Percentiles rank a stretch among this genome's conserved stretches.
These are phyloP conservation scores for Kwoniella dejecticola DNA, from an alignment of 768 basidiomycete genomes.

Conservation along the genomic window DNA sequence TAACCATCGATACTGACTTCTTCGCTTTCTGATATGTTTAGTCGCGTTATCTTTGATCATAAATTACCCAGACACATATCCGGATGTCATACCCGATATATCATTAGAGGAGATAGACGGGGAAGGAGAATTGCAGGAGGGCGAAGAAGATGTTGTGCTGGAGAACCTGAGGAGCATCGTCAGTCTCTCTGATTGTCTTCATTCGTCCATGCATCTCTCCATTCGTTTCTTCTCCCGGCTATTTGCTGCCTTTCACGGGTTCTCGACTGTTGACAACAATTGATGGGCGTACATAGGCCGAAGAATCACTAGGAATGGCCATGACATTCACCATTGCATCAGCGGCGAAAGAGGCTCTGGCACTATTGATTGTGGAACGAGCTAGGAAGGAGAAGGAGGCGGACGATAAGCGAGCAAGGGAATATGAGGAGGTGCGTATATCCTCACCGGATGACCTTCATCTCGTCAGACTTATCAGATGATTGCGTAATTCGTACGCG, in stretches of 20 bases:
- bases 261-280: background rate
- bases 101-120: conserved; percentile 66
- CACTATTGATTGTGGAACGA: conserved; percentile 65
- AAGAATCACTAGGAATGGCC: conserved; percentile 66
- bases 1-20: too few species aligned
- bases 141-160: conserved; percentile 63
- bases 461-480: too few species aligned
- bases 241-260: too few species aligned
- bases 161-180: conserved; percentile 64
- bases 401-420: conserved; percentile 70
- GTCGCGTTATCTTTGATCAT: conserved; percentile 75
- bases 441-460: too few species aligned
- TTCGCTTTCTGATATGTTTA: conserved; percentile 52
- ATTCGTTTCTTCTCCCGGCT: background rate
- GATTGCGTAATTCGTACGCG: too few species aligned
- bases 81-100: conserved; percentile 76
- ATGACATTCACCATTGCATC: conserved; percentile 96
- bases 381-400: conserved; percentile 64
- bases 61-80: conserved; percentile 78
- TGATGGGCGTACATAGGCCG: conserved; percentile 28
- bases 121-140: conserved; percentile 61
- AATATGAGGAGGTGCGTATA: conserved; percentile 67
- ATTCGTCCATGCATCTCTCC: background rate
- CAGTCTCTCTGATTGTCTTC: conserved; percentile 38
- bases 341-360: conserved; percentile 76